Percentiles rank a stretch among this genome's conserved stretches.
Evolutionary conservation across 805 yeast species (phyloP).

Genomic region (Cyberlindnera japonica): DNA sequence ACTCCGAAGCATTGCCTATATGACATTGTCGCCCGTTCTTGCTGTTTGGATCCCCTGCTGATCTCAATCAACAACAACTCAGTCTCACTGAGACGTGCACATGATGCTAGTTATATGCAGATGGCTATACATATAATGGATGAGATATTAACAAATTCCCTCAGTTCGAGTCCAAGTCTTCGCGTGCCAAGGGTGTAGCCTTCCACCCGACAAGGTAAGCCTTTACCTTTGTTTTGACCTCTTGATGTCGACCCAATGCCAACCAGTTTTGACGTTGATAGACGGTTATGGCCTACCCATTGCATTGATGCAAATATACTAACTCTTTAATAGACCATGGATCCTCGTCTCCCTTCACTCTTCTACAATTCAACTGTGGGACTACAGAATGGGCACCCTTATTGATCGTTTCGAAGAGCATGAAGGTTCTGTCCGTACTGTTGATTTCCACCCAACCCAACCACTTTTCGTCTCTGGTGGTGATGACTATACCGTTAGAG

Average conservation of each 20-base stretch:
- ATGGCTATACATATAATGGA: not conserved
- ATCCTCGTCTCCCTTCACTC: conserved; percentile 91
- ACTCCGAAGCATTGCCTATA: not conserved
- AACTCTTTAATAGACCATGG: conserved; percentile 77
- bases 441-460: conserved; percentile 96
- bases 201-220: conserved; percentile 79
- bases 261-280: not conserved
- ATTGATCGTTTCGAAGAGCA: conserved; percentile 97
- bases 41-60: conserved; percentile 1
- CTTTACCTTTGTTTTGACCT: not conserved
- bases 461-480: conserved; percentile 97
- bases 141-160: conserved; percentile 10
- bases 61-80: not conserved
- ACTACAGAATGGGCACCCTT: conserved; percentile 97
- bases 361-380: conserved; percentile 99
- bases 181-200: conserved; percentile 96
- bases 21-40: not conserved
- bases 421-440: conserved; percentile 95
- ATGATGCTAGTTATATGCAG: too few relatives aligned
- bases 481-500: conserved; percentile 92
- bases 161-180: conserved; percentile 93
- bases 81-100: not conserved
- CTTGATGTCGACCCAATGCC: not conserved
- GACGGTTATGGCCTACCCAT: not conserved
- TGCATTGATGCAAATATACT: too few relatives aligned